Evolutionary conservation across 257 asterid species (phyloP), one percentile per base, ranked within the genome.

Genomic region (Primulina tabacum): DNA sequence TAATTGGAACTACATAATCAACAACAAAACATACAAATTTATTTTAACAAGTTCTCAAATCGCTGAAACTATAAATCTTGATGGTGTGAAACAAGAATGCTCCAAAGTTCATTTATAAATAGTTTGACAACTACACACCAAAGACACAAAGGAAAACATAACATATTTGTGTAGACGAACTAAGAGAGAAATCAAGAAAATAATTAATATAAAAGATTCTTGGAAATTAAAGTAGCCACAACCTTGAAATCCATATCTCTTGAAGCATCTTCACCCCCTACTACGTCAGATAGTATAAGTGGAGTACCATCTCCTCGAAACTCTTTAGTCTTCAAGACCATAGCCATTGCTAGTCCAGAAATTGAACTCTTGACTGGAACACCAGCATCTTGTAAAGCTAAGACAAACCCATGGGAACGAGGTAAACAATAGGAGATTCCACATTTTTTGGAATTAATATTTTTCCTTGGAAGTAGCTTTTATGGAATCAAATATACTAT

Each of bases 181-280:
- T 55, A 67, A 32, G 56, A n/a, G 6, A 9, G 6, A 26, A 57
- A 33, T 32, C 33, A 26, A 67, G 33, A 34, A 58, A 24, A n/a
- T 47, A 65, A 62, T 26, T 60, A 69, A 61, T n/a, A 55, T 47
- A 64, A 64, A 7, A 32, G n/a, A 32, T 21, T 21, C 24, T 21
- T 21, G 24, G 4, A 55, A 16, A 78, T 30, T 76, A 60, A 61
- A 57, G 65, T 56, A 72, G 55, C 70, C 62, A 67, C 57, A 60
- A 89, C 98, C 99, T 93, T 93, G 79, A 93, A 93, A 83, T 93
- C 99, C 97, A 93, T 93, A 85, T 93, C 99, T 77, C 99, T 97
- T 35, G 99, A 93, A 70, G 97, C 97, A 88, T 93, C 99, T 87
- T 93, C 99, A 40, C 90, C 86, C 62, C 99, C 99, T 37, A 96